These are phyloP conservation scores for Chlorociboria aeruginascens DNA, from an alignment of 495 filamentous ascomycete species.

Conservation along the genomic window DNA sequence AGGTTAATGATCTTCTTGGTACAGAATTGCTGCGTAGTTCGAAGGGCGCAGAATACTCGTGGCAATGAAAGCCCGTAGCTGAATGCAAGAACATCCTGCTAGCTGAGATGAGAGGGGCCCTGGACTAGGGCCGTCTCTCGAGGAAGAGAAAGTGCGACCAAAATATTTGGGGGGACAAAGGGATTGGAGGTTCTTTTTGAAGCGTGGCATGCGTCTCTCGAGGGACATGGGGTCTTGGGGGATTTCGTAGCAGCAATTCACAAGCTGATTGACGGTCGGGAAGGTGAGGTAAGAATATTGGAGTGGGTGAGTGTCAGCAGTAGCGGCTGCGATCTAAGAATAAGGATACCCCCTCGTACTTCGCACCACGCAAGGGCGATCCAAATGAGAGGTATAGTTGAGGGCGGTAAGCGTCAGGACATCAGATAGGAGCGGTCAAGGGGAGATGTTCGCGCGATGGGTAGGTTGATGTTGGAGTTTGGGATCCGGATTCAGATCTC, in stretches of 20 bases:
- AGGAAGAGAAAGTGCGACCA: not conserved
- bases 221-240: not conserved
- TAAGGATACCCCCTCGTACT: too few relatives aligned
- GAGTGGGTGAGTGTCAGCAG: too few relatives aligned
- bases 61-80: conserved; percentile 13
- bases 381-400: too few relatives aligned
- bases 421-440: not conserved
- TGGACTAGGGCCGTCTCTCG: conserved; percentile 7
- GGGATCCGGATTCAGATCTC: not conserved
- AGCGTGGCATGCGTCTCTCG: too few relatives aligned
- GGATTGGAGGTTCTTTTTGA: too few relatives aligned
- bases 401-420: not conserved
- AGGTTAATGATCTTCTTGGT: conserved; percentile 8
- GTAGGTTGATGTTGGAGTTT: not conserved
- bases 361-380: too few relatives aligned
- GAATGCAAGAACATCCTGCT: conserved; percentile 18
- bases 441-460: not conserved
- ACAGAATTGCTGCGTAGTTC: conserved; percentile 7
- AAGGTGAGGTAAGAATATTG: too few relatives aligned
- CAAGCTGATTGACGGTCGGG: not conserved
- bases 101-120: conserved; percentile 1
- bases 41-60: conserved; percentile 14
- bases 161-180: not conserved
- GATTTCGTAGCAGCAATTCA: not conserved
- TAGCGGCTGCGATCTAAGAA: too few relatives aligned